phyloP scores from a whole-genome alignment of 805 yeast genomes.

The Lipomyces lipofer region DNA sequence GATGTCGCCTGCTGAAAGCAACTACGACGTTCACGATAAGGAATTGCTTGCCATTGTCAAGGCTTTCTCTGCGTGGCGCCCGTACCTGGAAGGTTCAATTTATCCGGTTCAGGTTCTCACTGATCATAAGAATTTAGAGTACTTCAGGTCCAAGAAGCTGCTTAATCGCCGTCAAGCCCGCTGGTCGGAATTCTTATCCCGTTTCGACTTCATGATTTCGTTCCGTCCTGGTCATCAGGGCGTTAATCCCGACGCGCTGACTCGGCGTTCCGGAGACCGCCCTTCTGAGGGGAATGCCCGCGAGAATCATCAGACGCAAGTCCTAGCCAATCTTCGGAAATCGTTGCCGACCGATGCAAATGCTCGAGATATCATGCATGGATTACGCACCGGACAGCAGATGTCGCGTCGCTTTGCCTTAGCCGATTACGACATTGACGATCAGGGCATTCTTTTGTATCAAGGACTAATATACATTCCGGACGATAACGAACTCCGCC shows the following conservation, averaged over 20 bases:
- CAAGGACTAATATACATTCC: not conserved
- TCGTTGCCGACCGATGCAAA: not conserved
- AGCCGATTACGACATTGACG: not conserved
- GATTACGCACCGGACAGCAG: not conserved
- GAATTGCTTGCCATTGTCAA: not conserved
- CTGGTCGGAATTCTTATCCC: constrained; percentile 22
- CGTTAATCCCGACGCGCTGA: constrained; percentile 28
- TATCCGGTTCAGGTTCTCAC: not conserved
- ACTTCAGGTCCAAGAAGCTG: not conserved
- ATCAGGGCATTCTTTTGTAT: not conserved
- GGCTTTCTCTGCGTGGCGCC: not conserved
- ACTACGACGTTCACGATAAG: constrained; percentile 23
- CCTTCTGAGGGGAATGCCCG: too few relatives aligned
- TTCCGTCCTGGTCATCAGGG: constrained; percentile 14
- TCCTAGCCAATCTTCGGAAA: not conserved
- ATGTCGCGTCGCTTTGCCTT: not conserved
- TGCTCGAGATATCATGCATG: not conserved
- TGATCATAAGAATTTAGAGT: not conserved
- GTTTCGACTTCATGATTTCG: constrained; percentile 20
- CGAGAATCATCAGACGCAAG: not conserved
- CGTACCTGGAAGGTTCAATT: not conserved
- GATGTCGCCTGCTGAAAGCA: constrained; percentile 12
- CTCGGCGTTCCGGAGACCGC: not conserved
- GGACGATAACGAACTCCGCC: not conserved
- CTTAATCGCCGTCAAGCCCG: constrained; percentile 10